Percentiles rank a stretch among this genome's conserved stretches.
Evolutionary conservation across 306 rosid genomes (phyloP).

Genomic region (Malus sieversii): DNA sequence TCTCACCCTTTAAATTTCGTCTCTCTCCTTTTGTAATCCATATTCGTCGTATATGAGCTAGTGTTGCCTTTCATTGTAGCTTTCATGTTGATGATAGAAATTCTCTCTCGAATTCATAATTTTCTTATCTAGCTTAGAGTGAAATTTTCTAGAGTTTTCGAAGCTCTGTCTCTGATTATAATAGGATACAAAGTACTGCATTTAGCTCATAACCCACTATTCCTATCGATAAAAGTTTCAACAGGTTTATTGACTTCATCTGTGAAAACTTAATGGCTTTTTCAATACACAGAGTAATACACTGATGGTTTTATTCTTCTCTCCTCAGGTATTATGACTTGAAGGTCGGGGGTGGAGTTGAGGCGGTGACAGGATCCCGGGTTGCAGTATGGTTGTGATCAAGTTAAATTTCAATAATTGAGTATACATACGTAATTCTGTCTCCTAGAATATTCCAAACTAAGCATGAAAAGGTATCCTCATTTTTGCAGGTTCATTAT

Average conservation of each 20-base stretch:
- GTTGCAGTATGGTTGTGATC: constrained; percentile 93
- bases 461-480: background rate
- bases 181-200: background rate
- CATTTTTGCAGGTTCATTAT: constrained; percentile 72
- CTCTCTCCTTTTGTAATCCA: no score
- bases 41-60: no score
- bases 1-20: background rate
- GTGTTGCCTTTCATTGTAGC: background rate
- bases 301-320: constrained; percentile 3
- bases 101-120: background rate
- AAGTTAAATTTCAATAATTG: constrained; percentile 38
- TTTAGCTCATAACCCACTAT: background rate
- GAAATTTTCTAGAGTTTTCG: background rate
- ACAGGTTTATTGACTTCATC: constrained; percentile 5
- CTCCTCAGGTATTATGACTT: constrained; percentile 82
- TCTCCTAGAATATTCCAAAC: background rate
- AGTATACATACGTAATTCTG: background rate
- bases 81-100: background rate
- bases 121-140: background rate
- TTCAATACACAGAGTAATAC: background rate
- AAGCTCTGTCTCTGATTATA: background rate
- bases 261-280: background rate
- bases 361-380: constrained; percentile 91
- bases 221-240: no score
- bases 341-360: constrained; percentile 78